Percentiles rank a stretch among this genome's conserved stretches.
Evolutionary conservation across 140 eudicot species (phyloP).

Genomic region (Senecio squalidus): DNA sequence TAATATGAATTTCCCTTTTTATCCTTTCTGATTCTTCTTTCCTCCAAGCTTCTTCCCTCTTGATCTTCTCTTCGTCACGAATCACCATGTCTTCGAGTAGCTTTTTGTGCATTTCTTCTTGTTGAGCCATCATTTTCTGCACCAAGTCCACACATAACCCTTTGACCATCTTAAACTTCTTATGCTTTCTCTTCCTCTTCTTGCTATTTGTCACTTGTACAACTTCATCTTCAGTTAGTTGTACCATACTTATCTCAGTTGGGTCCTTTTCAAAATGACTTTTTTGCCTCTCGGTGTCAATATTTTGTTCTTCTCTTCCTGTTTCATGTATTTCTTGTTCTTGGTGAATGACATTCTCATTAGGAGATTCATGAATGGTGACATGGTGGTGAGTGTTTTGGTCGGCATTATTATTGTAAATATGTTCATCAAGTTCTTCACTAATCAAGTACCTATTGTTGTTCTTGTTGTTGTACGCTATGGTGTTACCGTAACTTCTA

Average conservation of each 20-base stretch:
- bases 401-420: constrained; percentile 31
- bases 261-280: constrained; percentile 21
- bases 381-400: constrained; percentile 13
- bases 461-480: constrained; percentile 39
- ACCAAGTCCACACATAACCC: constrained; percentile 57
- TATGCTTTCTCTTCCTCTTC: constrained; percentile 45
- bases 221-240: constrained; percentile 22
- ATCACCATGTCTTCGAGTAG: constrained; percentile 57
- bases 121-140: constrained; percentile 66
- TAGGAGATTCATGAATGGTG: constrained; percentile 12
- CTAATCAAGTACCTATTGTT: constrained; percentile 39
- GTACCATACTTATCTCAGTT: constrained; percentile 5
- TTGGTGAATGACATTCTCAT: constrained; percentile 3
- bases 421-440: constrained; percentile 65
- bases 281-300: constrained; percentile 22
- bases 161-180: constrained; percentile 61
- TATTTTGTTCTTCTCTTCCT: constrained; percentile 5
- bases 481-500: constrained; percentile 38
- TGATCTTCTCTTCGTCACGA: constrained; percentile 59
- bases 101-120: constrained; percentile 72
- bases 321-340: constrained; percentile 22
- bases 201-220: constrained; percentile 20
- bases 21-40: constrained; percentile 60
- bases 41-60: constrained; percentile 75
- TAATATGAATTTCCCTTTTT: constrained; percentile 39